A percentile compares a stretch with the other conserved stretches of the same genome.
These are phyloP conservation scores for Lentinus brumalis DNA, from an alignment of 768 basidiomycete species.

Conservation along the genomic window DNA sequence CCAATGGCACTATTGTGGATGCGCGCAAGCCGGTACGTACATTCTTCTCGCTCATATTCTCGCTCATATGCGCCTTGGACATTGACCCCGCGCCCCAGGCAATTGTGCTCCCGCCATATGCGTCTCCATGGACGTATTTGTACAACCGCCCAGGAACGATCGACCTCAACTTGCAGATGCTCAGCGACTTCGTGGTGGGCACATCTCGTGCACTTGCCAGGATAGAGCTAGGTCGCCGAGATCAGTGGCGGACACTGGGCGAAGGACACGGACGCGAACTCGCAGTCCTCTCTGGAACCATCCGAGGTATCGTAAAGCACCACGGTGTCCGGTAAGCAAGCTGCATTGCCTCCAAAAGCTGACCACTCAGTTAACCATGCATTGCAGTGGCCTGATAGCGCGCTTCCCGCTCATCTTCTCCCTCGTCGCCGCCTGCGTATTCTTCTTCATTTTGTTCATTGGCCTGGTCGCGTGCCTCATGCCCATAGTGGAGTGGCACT, in stretches of 20 bases:
- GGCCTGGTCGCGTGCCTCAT: slow-evolving; percentile 35
- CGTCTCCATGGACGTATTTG: slow-evolving; percentile 37
- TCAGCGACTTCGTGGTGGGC: slow-evolving; percentile 54
- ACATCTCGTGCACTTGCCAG: slow-evolving; percentile 53
- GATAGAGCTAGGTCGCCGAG: slow-evolving; percentile 73
- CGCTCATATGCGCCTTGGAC: not conserved
- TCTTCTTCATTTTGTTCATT: slow-evolving; percentile 37
- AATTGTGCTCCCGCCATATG: slow-evolving; percentile 50
- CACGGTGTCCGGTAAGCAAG: slow-evolving; percentile 66
- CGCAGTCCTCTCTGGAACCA: slow-evolving; percentile 59
- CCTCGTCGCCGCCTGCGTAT: slow-evolving; percentile 38
- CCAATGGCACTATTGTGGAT: slow-evolving; percentile 63
- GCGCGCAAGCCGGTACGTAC: slow-evolving; percentile 67
- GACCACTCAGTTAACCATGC: not conserved
- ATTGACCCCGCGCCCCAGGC: slow-evolving; percentile 44
- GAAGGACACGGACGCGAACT: slow-evolving; percentile 73
- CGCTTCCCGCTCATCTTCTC: slow-evolving; percentile 67
- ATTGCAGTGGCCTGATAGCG: slow-evolving; percentile 62
- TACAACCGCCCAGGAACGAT: slow-evolving; percentile 44
- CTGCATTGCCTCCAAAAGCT: not conserved
- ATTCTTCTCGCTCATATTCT: not conserved
- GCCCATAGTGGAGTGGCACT: slow-evolving; percentile 34
- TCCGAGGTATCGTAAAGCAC: slow-evolving; percentile 64
- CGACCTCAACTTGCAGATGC: slow-evolving; percentile 54
- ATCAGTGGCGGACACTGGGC: slow-evolving; percentile 72